Evolutionary conservation across 768 basidiomycete species (phyloP), one percentile per base, ranked within the genome.

Genomic region (Coprinopsis cinerea): DNA sequence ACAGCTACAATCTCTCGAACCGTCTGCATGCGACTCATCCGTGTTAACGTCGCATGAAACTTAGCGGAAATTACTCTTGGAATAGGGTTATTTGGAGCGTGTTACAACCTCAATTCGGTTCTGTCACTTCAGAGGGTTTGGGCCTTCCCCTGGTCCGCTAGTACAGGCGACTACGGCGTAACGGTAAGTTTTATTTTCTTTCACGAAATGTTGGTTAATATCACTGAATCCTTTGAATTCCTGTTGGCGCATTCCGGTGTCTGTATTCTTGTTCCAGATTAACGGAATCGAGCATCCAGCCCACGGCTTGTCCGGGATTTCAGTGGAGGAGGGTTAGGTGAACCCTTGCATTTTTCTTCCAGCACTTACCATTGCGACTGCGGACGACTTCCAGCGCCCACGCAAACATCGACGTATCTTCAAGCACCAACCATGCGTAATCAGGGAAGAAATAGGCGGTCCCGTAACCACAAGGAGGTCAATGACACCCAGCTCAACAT

Each of bases 401-500:
- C 56, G 59, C 53, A 55, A 53, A 44, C 53, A 36, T 51, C 50
- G 43, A 37, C 48, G 35, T 58, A 49, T 54, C 54, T 59, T 47
- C 51, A 43, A 53, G 49, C 54, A 53, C 59, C 49, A 51, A 57
- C 51, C 59, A 76, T 76, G 75, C 72, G 73, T 49, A 61, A 67
- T 32, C 73, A 76, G 51, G 68, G 65, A 58, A 68, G 70, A 57
- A 72, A 71, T 59, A 74, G 78, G 60, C 71, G 78, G 57, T 74
- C 76, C 61, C 76, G 77, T 63, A 67, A 66, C 48, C 72, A 71
- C 64, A 78, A 74, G 61, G 74, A 68, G 54, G 66, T 65, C 53
- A 74, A 76, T 57, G 72, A 75, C 56, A 77, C 80, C 57, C 65
- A 67, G 53, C 74, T 70, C 62, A 67, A 64, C 57, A 71, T 69